phyloP scores from a whole-genome alignment of 208 protist species.

The Ichthyophonus hoferi region DNA sequence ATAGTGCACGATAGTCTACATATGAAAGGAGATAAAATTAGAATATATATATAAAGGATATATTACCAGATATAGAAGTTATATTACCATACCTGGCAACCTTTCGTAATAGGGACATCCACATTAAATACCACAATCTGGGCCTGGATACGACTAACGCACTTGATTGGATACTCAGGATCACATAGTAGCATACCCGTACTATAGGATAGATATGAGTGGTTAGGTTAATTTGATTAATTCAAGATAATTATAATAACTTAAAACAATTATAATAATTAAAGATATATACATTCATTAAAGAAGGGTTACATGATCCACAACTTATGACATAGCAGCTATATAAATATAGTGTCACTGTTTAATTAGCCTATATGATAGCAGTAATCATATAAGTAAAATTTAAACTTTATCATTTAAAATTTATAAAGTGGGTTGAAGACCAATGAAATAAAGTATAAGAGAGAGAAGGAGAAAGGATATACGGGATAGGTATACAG shows the following conservation, averaged over 20 bases:
- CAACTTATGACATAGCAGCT: no score
- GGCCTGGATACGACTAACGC: neutral
- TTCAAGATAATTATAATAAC: no score
- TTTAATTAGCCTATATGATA: neutral
- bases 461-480: neutral
- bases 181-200: constrained; percentile 1
- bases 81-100: neutral
- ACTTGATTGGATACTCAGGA: neutral
- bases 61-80: no score
- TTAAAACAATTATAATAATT: no score
- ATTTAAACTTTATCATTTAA: neutral
- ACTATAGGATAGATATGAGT: no score
- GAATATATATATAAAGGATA: no score
- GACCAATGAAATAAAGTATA: neutral
- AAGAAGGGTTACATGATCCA: no score
- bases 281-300: no score
- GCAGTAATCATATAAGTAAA: neutral
- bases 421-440: neutral
- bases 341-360: no score
- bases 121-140: constrained; percentile 23
- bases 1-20: constrained; percentile 39
- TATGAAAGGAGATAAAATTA: no score
- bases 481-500: neutral
- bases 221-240: no score
- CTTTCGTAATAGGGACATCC: constrained; percentile 7